A percentile compares a stretch with the other conserved stretches of the same genome.
Evolutionary conservation across 176 grass and related monocot genomes (phyloP).

Genomic region (Guadua angustifolia): DNA sequence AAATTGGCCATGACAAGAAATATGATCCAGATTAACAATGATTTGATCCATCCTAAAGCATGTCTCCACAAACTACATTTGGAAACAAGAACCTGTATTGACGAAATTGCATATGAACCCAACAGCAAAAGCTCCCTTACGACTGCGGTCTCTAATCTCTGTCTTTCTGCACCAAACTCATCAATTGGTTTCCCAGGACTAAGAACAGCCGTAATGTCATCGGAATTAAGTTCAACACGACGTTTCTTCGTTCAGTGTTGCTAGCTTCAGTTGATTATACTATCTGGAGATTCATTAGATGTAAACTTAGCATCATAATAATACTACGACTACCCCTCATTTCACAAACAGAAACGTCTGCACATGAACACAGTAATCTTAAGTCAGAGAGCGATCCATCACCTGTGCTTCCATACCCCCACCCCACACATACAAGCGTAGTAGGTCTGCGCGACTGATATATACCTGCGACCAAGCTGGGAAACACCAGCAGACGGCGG

Average conservation of each 20-base stretch:
- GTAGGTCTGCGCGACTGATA: background rate
- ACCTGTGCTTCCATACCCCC: background rate
- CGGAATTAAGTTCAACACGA: background rate
- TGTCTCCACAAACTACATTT: background rate
- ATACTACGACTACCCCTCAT: background rate
- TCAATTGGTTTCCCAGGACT: background rate
- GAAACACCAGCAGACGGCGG: background rate
- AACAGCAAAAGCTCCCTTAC: background rate
- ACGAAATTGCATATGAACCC: background rate
- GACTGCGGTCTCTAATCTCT: no score
- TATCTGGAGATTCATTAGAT: background rate
- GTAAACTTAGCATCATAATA: background rate
- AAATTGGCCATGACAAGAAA: background rate
- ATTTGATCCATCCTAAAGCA: background rate
- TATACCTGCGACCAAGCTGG: background rate
- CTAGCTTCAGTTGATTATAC: background rate
- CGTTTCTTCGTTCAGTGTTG: background rate
- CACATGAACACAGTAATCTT: background rate
- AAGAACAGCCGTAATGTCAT: background rate
- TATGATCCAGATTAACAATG: background rate
- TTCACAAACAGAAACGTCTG: background rate
- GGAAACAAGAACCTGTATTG: background rate
- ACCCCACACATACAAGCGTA: background rate
- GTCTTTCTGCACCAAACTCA: background rate
- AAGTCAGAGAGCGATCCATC: background rate